A percentile compares a stretch with the other conserved stretches of the same genome.
Conservation (phyloP, 139 green algal genomes). For the Pleodorina starrii region DNA sequence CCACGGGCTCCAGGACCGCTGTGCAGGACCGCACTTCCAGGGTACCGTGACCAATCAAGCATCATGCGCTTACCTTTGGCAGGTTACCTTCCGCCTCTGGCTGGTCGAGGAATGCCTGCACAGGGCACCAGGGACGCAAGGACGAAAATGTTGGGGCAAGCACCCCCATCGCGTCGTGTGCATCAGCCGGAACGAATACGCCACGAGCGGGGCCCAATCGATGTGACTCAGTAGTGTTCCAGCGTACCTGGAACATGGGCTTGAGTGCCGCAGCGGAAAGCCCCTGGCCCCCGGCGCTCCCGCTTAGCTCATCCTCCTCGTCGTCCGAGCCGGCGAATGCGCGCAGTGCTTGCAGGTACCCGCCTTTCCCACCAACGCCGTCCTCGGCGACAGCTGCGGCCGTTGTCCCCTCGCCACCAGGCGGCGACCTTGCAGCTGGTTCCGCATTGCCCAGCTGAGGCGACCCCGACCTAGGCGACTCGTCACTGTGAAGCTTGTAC, state of each 20-base stretch:
- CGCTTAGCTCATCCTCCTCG: too few relatives aligned
- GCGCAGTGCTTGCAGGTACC: constrained; percentile 12
- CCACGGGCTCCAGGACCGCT: too few relatives aligned
- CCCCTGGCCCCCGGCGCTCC: background rate
- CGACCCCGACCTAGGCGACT: too few relatives aligned
- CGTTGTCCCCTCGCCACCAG: background rate
- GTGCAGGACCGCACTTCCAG: too few relatives aligned
- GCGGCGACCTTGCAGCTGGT: background rate
- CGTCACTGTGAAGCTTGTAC: background rate
- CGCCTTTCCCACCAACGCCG: background rate
- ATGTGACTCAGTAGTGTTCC: background rate
- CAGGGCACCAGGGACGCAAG: background rate
- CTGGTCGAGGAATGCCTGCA: constrained; percentile 35
- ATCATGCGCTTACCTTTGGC: constrained; percentile 7
- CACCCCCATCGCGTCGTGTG: background rate
- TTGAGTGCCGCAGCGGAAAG: background rate
- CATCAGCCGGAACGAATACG: background rate
- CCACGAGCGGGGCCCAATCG: background rate
- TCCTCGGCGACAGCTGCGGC: background rate
- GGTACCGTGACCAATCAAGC: background rate
- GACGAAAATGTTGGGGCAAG: background rate
- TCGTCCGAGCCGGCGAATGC: constrained; percentile 31
- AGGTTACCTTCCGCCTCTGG: constrained; percentile 17
- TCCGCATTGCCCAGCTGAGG: background rate
- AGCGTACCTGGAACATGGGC: constrained; percentile 11